Evolutionary conservation across 768 basidiomycete species (phyloP), one percentile per base, ranked within the genome.

Genomic region (Tricholoma furcatifolium): DNA sequence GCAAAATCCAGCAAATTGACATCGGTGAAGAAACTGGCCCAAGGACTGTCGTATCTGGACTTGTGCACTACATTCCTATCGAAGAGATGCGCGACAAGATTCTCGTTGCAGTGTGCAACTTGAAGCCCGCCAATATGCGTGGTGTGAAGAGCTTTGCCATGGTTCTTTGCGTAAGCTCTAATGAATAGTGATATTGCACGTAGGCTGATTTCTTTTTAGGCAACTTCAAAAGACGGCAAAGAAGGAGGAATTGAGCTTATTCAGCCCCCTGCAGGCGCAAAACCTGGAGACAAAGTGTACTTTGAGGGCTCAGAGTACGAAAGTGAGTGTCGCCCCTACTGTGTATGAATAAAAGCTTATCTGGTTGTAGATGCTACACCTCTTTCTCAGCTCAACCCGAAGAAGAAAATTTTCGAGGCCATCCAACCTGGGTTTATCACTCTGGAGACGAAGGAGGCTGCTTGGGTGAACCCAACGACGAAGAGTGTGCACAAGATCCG

Each of bases 381-480:
- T 0, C 73, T 96, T 20, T 64, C 87, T 6, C 93, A 95, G 63
- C 76, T 99, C 52, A 98, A 98, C 70, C 97, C 97, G 11, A 99
- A 98, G 75, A 98, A 97, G 77, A 99, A 98, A 74, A 91, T 98
- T 30, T 99, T 98, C 63, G 97, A 99, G 73, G 88, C 94, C 0
- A 83, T 99, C 45, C 97, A 97, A 66, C 93, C 94, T 46, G 88
- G 92, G 87, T 97, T 99, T 67, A 93, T 79, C 34, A 98, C 97
- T 6, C 77, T 98, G 5, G 88, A 94, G 50, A 82, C 82, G 14
- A 81, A 72, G 58, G 93, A 95, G 61, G 96, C 95, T 21, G 94
- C 92, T 7, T 98, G 97, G 96, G 74, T 98, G 47, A 86, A 97
- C 67, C 87, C 93, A 6, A 75, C 66, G 34, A 91, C 89, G 14